Conservation (phyloP, 306 rosid genomes). For the Fragaria iinumae region DNA sequence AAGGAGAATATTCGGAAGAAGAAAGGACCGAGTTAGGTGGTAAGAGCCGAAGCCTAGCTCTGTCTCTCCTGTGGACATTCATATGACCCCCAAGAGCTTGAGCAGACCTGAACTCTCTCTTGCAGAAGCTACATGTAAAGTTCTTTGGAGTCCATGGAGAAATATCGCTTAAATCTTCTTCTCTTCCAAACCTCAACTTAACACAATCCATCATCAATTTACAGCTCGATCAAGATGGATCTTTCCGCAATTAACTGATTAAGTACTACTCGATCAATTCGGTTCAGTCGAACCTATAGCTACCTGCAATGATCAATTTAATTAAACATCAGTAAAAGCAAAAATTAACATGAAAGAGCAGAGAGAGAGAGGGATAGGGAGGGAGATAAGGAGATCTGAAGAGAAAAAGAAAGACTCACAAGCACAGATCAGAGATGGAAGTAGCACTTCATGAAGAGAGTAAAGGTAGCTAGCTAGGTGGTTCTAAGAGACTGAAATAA, state of each 20-base stretch:
- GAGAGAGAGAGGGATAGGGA: constrained; percentile 22
- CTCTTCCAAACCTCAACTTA: constrained; percentile 35
- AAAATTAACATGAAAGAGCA: neutral
- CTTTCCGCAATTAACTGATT: constrained; percentile 16
- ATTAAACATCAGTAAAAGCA: constrained; percentile 21
- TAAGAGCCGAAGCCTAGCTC: constrained; percentile 63
- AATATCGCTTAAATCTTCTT: constrained; percentile 31
- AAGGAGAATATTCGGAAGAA: constrained; percentile 28
- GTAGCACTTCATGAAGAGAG: neutral
- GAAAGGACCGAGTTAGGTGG: constrained; percentile 36
- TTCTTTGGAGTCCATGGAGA: constrained; percentile 57
- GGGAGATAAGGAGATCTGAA: neutral
- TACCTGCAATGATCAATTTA: neutral
- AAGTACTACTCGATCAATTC: constrained; percentile 26
- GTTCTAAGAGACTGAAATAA: constrained; percentile 13
- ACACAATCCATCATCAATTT: constrained; percentile 22
- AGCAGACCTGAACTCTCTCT: constrained; percentile 79
- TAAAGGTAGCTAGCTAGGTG: neutral
- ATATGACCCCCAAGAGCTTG: constrained; percentile 89
- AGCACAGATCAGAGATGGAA: neutral
- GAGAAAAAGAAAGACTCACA: neutral
- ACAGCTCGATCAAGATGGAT: constrained; percentile 9
- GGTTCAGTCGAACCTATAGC: constrained; percentile 20
- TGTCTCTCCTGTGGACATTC: constrained; percentile 91
- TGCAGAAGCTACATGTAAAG: constrained; percentile 73